phyloP scores from a whole-genome alignment of 1,139 yeast species.

The Martiniozyma asiatica region DNA sequence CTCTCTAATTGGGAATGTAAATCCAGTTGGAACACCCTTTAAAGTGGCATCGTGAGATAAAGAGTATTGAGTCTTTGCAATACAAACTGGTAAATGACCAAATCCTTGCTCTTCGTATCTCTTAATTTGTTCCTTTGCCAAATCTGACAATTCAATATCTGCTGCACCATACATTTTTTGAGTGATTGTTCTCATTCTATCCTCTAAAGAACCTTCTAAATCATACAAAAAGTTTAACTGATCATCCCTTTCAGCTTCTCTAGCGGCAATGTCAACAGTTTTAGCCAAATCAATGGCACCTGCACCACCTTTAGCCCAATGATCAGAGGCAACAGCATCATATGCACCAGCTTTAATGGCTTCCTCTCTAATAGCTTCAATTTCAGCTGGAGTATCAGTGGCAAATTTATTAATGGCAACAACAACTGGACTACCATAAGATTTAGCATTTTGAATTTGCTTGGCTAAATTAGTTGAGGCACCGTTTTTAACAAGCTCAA shows the following conservation, averaged over 20 bases:
- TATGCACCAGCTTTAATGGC: constrained; percentile 65
- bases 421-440: constrained; percentile 65
- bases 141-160: constrained; percentile 51
- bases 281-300: constrained; percentile 63
- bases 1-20: constrained; percentile 69
- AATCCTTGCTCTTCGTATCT: constrained; percentile 60
- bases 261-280: constrained; percentile 53
- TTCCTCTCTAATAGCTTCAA: constrained; percentile 47
- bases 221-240: constrained; percentile 43
- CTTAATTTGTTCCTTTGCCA: constrained; percentile 56
- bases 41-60: constrained; percentile 70
- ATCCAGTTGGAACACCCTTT: constrained; percentile 73
- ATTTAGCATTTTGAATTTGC: constrained; percentile 59
- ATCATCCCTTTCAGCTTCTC: constrained; percentile 20
- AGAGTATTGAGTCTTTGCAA: constrained; percentile 78
- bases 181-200: constrained; percentile 53
- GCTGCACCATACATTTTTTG: constrained; percentile 69
- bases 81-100: constrained; percentile 65
- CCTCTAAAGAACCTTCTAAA: constrained; percentile 48
- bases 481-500: constrained; percentile 52
- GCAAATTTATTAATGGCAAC: constrained; percentile 71
- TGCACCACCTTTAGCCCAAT: constrained; percentile 73
- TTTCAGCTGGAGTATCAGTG: constrained; percentile 59
- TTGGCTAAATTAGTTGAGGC: constrained; percentile 56
- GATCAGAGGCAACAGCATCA: constrained; percentile 64